A percentile compares a stretch with the other conserved stretches of the same genome.
phyloP scores from a whole-genome alignment of 345 rosid genomes.

The Tarenaya hassleriana region DNA sequence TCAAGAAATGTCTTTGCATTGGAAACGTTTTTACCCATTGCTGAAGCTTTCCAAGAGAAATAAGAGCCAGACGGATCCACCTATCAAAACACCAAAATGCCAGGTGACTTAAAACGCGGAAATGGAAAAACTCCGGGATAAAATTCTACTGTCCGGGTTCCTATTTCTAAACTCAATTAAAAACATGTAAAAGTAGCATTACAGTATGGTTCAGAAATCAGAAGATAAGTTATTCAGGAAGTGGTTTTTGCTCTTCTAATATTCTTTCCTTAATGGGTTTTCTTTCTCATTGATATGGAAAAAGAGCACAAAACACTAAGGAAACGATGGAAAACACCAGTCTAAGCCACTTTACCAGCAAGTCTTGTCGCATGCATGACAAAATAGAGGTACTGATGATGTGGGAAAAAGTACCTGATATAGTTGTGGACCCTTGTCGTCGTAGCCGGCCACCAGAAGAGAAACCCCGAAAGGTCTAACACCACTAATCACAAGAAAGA shows the following conservation, averaged over 20 bases:
- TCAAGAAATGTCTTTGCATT: conserved; percentile 98
- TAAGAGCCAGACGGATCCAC: conserved; percentile 99
- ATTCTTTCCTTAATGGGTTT: too few species aligned
- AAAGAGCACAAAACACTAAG: too few species aligned
- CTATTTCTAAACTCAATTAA: not conserved
- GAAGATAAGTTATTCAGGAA: too few species aligned
- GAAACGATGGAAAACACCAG: too few species aligned
- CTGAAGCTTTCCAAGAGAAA: conserved; percentile 99
- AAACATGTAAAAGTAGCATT: not conserved
- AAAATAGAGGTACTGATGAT: too few species aligned
- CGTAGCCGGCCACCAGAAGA: conserved; percentile 84
- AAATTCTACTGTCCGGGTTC: not conserved
- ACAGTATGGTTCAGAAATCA: too few species aligned
- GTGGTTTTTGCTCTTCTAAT: too few species aligned
- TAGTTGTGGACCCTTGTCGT: conserved; percentile 91
- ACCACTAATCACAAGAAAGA: conserved; percentile 39
- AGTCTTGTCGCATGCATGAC: too few species aligned
- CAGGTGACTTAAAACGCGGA: not conserved
- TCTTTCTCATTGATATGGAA: too few species aligned
- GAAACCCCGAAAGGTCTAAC: conserved; percentile 99
- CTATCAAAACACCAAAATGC: conserved; percentile 27
- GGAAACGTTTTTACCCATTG: conserved; percentile 98
- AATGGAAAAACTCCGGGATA: not conserved
- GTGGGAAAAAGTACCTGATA: conserved; percentile 56
- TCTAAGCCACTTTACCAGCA: too few species aligned